Percentiles rank a stretch among this genome's conserved stretches.
Conservation (phyloP, 208 protist genomes). For the Acanthamoeba sp. region DNA sequence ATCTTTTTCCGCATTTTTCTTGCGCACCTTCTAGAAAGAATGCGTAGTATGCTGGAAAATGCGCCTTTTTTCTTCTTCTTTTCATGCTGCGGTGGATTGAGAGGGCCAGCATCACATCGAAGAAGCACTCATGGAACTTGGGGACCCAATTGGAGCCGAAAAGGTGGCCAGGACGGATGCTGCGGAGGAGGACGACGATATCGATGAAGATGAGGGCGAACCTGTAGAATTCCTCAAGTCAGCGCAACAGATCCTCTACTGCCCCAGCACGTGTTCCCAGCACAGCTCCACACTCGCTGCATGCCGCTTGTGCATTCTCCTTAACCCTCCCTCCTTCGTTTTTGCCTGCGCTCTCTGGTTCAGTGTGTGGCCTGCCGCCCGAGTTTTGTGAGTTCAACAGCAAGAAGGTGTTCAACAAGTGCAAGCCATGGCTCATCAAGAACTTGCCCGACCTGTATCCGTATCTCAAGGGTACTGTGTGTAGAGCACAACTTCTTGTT, state of each 20-base stretch:
- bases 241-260: conserved; percentile 1
- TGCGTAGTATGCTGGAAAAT: background rate
- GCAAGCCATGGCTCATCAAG: conserved; percentile 65
- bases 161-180: background rate
- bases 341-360: no score
- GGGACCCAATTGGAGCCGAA: background rate
- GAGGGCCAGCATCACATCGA: background rate
- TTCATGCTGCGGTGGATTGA: background rate
- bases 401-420: conserved; percentile 69
- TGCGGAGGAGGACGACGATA: background rate
- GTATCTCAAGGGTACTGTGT: conserved; percentile 4
- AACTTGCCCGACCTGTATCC: conserved; percentile 66
- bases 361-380: conserved; percentile 67
- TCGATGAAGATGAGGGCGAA: background rate
- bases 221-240: conserved; percentile 23
- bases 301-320: no score
- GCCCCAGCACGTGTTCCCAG: background rate
- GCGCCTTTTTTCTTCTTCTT: background rate
- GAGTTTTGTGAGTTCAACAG: conserved; percentile 71
- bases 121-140: background rate
- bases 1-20: background rate
- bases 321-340: no score
- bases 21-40: background rate
- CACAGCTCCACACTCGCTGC: no score
- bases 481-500: background rate